Conservation (phyloP, 495 filamentous ascomycete species). For the Mycothermus thermophilus region DNA sequence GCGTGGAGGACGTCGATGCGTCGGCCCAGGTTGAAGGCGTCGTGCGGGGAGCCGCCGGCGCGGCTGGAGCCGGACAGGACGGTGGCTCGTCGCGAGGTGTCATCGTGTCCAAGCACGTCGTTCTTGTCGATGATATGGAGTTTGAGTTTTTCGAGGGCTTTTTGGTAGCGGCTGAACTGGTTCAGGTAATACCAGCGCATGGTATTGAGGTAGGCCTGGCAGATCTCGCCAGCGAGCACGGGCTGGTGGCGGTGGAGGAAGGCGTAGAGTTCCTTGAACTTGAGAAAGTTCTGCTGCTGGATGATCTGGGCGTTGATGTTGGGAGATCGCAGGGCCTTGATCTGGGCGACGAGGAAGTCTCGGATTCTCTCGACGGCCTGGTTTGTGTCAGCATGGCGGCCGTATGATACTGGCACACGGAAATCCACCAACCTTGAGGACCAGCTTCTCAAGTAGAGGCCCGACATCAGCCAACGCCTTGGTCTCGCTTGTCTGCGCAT, state of each 20-base stretch:
- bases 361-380: slow-evolving; percentile 85
- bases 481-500: slow-evolving; percentile 43
- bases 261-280: slow-evolving; percentile 71
- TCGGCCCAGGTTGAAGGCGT: slow-evolving; percentile 76
- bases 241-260: slow-evolving; percentile 72
- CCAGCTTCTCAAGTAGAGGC: slow-evolving; percentile 69
- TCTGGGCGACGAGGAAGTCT: slow-evolving; percentile 84
- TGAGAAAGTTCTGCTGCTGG: slow-evolving; percentile 77
- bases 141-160: slow-evolving; percentile 70
- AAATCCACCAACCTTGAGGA: slow-evolving; percentile 48
- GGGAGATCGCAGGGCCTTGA: slow-evolving; percentile 81
- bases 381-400: slow-evolving; percentile 4
- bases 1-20: slow-evolving; percentile 66
- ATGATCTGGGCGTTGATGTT: slow-evolving; percentile 94
- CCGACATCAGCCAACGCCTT: slow-evolving; percentile 73
- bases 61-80: slow-evolving; percentile 33
- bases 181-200: slow-evolving; percentile 97
- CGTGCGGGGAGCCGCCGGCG: slow-evolving; percentile 52
- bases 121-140: slow-evolving; percentile 69
- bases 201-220: slow-evolving; percentile 90
- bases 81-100: slow-evolving; percentile 45
- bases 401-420: background rate
- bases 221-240: slow-evolving; percentile 70
- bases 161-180: slow-evolving; percentile 79
- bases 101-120: slow-evolving; percentile 71